A percentile compares a stretch with the other conserved stretches of the same genome.
Evolutionary conservation across 148 eudicot genomes (phyloP).

Genomic region (Silene latifolia): DNA sequence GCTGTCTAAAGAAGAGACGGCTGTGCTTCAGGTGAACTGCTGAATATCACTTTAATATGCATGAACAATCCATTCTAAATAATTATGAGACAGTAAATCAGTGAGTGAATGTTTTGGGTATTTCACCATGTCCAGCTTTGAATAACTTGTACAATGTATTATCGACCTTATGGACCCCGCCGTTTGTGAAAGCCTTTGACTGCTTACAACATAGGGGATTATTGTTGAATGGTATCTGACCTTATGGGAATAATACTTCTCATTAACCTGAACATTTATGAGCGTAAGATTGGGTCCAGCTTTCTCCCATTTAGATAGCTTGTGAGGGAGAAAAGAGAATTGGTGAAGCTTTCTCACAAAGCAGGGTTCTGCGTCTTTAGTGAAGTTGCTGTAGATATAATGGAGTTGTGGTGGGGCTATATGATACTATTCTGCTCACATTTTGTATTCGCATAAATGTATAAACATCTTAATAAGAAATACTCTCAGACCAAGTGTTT

Average conservation of each 20-base stretch:
- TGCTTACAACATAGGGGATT: no score
- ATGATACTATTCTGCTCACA: neutral
- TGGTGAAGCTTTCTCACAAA: neutral
- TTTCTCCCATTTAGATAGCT: neutral
- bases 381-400: neutral
- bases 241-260: neutral
- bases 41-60: neutral
- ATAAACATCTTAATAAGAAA: neutral
- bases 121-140: neutral
- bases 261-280: neutral
- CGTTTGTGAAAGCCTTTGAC: neutral
- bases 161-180: neutral
- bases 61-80: neutral
- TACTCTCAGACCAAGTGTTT: neutral
- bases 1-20: conserved; percentile 61
- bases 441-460: neutral
- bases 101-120: neutral
- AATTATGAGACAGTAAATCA: neutral
- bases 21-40: conserved; percentile 59
- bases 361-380: neutral
- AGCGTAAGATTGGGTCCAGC: neutral
- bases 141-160: neutral
- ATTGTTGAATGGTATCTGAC: no score
- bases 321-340: neutral
- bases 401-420: neutral